Conservation (phyloP, 2,329 filamentous ascomycete species). For the Lizonia empirigonia region DNA sequence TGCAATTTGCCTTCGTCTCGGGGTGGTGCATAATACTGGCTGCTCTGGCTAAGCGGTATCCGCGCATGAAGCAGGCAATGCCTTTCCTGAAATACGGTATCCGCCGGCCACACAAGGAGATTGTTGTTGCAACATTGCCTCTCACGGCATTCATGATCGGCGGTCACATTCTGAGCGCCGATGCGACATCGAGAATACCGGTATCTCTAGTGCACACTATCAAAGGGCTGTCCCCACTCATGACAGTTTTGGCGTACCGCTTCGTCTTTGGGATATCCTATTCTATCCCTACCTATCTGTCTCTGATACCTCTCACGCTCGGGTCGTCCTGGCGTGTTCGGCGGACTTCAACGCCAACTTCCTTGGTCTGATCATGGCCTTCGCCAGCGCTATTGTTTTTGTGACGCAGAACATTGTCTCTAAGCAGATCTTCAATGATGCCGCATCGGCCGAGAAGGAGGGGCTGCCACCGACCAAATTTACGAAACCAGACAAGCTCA, state of each 20-base stretch:
- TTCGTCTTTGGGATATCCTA: constrained; percentile 88
- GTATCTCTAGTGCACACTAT: constrained; percentile 98
- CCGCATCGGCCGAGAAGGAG: constrained; percentile 81
- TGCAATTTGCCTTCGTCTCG: constrained; percentile 93
- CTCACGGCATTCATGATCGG: constrained; percentile 91
- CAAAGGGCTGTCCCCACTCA: constrained; percentile 93
- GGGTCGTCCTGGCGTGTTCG: constrained; percentile 97
- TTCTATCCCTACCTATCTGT: constrained; percentile 73
- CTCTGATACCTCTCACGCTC: constrained; percentile 84
- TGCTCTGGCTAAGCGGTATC: constrained; percentile 74
- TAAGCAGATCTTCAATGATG: constrained; percentile 96
- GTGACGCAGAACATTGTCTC: constrained; percentile 99
- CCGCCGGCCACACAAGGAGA: constrained; percentile 76
- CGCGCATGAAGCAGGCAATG: constrained; percentile 70
- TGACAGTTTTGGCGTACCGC: constrained; percentile 93
- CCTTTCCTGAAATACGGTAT: constrained; percentile 86
- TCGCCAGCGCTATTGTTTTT: constrained; percentile 90
- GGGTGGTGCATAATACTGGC: constrained; percentile 83
- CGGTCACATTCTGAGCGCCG: constrained; percentile 91
- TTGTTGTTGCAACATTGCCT: constrained; percentile 86
- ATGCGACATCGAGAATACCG: constrained; percentile 91
- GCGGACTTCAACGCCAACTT: constrained; percentile 88
- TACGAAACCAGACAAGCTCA: constrained; percentile 93
- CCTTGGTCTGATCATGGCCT: constrained; percentile 85
- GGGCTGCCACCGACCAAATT: constrained; percentile 60